Conservation (phyloP, 2,329 filamentous ascomycete species). For the Aspergillus sp. region DNA sequence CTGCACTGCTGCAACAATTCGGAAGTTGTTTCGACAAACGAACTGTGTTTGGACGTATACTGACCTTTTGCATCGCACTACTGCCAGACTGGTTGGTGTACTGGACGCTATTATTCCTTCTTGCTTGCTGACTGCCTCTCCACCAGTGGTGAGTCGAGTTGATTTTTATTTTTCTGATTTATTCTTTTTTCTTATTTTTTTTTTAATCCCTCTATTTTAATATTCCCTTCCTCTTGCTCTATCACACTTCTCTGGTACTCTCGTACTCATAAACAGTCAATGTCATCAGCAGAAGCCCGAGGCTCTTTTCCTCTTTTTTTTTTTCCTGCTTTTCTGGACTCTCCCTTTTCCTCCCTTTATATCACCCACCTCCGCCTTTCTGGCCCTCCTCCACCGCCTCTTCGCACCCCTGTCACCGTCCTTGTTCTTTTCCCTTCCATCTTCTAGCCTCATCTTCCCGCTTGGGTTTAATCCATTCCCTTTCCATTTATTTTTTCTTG, state of each 20-base stretch:
- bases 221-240: neutral
- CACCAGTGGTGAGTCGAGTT: slow-evolving; percentile 11
- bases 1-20: neutral
- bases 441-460: slow-evolving; percentile 8
- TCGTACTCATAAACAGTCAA: slow-evolving; percentile 16
- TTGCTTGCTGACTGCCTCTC: slow-evolving; percentile 12
- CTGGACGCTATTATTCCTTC: slow-evolving; percentile 15
- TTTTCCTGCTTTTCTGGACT: slow-evolving; percentile 15
- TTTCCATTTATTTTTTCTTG: slow-evolving; percentile 5
- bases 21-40: neutral
- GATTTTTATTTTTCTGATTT: slow-evolving; percentile 14
- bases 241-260: slow-evolving; percentile 1
- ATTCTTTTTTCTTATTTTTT: neutral
- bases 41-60: slow-evolving; percentile 20
- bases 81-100: slow-evolving; percentile 15
- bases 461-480: slow-evolving; percentile 14
- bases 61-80: slow-evolving; percentile 21
- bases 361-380: slow-evolving; percentile 19
- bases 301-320: slow-evolving; percentile 21
- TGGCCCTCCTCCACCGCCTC: slow-evolving; percentile 16
- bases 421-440: slow-evolving; percentile 12
- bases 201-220: neutral
- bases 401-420: slow-evolving; percentile 13
- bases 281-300: slow-evolving; percentile 29
- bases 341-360: slow-evolving; percentile 12